A percentile compares a stretch with the other conserved stretches of the same genome.
These are phyloP conservation scores for Uncinocarpus reesii DNA, from an alignment of 2,329 filamentous ascomycete species.

Conservation along the genomic window DNA sequence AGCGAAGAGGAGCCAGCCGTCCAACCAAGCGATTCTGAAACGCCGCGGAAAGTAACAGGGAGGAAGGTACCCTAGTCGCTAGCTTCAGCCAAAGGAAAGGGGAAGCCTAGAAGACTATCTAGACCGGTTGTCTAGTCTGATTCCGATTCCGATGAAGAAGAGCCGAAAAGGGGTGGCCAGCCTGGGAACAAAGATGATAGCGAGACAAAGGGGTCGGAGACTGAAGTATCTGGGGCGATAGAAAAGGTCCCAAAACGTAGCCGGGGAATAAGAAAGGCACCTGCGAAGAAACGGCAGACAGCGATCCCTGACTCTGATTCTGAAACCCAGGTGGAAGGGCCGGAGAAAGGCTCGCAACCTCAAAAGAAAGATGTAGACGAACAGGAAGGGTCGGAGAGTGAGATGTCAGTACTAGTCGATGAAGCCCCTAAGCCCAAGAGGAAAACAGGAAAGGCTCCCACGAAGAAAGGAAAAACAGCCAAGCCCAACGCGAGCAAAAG, in stretches of 20 bases:
- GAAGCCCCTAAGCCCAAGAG: slow-evolving; percentile 48
- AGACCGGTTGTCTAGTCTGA: background rate
- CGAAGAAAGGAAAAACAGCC: slow-evolving; percentile 20
- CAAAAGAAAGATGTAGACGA: background rate
- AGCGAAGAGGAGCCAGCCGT: too few species aligned
- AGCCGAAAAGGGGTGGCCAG: slow-evolving; percentile 17
- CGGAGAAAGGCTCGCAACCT: slow-evolving; percentile 16
- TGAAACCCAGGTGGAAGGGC: slow-evolving; percentile 14
- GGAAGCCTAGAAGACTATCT: slow-evolving; percentile 4
- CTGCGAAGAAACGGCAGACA: background rate
- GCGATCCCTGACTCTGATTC: too few species aligned
- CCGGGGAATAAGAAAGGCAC: slow-evolving; percentile 8
- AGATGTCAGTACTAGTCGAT: slow-evolving; percentile 68
- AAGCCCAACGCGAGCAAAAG: slow-evolving; percentile 23
- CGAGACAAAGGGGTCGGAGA: background rate
- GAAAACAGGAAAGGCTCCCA: slow-evolving; percentile 23
- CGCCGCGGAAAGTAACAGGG: background rate
- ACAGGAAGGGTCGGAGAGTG: slow-evolving; percentile 43
- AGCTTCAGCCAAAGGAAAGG: background rate
- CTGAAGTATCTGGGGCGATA: background rate
- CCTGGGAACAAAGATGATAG: background rate
- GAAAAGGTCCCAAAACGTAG: slow-evolving; percentile 10
- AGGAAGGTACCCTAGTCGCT: background rate
- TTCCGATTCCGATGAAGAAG: slow-evolving; percentile 12
- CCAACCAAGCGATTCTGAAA: too few species aligned